These are phyloP conservation scores for Clarireedia sp. DNA, from an alignment of 2,329 filamentous ascomycete genomes.

Conservation along the genomic window DNA sequence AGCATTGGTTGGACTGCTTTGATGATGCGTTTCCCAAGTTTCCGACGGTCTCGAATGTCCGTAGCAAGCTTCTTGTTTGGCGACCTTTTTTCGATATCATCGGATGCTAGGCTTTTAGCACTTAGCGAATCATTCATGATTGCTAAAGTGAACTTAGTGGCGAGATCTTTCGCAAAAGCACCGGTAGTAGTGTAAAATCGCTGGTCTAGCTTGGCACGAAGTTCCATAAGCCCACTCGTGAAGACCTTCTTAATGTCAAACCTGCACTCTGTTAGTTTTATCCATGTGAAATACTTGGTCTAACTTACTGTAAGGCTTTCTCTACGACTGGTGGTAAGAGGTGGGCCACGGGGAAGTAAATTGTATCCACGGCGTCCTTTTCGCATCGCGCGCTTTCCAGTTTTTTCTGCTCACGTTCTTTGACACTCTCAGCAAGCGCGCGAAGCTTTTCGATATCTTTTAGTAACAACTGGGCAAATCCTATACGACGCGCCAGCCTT, in stretches of 20 bases:
- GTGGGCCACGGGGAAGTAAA: conserved; percentile 83
- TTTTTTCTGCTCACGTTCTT: conserved; percentile 69
- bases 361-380: conserved; percentile 71
- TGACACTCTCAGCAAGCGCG: conserved; percentile 60
- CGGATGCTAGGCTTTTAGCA: conserved; percentile 16
- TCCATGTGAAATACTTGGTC: background rate
- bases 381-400: conserved; percentile 69
- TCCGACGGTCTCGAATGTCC: conserved; percentile 74
- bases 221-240: conserved; percentile 39
- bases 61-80: conserved; percentile 34
- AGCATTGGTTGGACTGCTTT: conserved; percentile 72
- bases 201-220: conserved; percentile 45
- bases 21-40: conserved; percentile 81
- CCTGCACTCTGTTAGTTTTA: conserved; percentile 40
- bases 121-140: conserved; percentile 31
- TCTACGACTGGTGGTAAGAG: conserved; percentile 71
- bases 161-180: conserved; percentile 49
- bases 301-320: conserved; percentile 70
- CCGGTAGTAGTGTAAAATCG: conserved; percentile 51
- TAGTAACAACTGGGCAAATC: conserved; percentile 72
- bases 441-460: conserved; percentile 72
- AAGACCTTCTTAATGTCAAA: conserved; percentile 57
- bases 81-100: conserved; percentile 29
- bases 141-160: conserved; percentile 43
- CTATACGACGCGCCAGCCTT: conserved; percentile 71